Evolutionary conservation across 257 asterid species (phyloP).

Genomic region (Catharanthus roseus): DNA sequence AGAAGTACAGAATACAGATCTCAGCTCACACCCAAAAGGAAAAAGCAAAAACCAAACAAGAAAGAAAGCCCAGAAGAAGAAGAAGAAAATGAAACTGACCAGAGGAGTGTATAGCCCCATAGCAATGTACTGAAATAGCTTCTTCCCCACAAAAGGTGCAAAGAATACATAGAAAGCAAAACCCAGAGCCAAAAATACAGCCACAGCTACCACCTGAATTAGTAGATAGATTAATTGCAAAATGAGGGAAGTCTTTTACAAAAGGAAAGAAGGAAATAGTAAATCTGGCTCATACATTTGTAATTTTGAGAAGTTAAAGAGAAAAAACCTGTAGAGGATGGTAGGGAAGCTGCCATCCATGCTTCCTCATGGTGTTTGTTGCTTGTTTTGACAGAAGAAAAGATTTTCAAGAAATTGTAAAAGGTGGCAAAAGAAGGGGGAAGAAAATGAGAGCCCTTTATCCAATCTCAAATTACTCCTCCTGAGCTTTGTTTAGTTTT

Average conservation of each 20-base stretch:
- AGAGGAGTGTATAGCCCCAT: slow-evolving; percentile 98
- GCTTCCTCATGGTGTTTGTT: slow-evolving; percentile 79
- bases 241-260: neutral
- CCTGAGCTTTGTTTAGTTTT: slow-evolving; percentile 13
- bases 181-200: slow-evolving; percentile 97
- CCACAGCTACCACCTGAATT: slow-evolving; percentile 96
- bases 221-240: neutral
- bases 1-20: slow-evolving; percentile 39
- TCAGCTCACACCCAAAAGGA: slow-evolving; percentile 21
- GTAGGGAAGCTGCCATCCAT: slow-evolving; percentile 99
- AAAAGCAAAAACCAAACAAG: neutral
- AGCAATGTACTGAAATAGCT: slow-evolving; percentile 66
- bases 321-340: slow-evolving; percentile 92
- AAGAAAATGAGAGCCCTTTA: slow-evolving; percentile 14
- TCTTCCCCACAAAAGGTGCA: slow-evolving; percentile 94
- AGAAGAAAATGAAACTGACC: slow-evolving; percentile 45
- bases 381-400: slow-evolving; percentile 22
- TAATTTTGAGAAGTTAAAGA: neutral
- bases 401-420: slow-evolving; percentile 23
- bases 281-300: neutral
- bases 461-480: slow-evolving; percentile 20
- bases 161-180: slow-evolving; percentile 98
- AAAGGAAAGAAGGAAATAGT: neutral
- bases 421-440: neutral
- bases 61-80: slow-evolving; percentile 13